Evolutionary conservation across 2,329 filamentous ascomycete species (phyloP), one percentile per base, ranked within the genome.

Genomic region (Aspergillus pseudoviridinutans): DNA sequence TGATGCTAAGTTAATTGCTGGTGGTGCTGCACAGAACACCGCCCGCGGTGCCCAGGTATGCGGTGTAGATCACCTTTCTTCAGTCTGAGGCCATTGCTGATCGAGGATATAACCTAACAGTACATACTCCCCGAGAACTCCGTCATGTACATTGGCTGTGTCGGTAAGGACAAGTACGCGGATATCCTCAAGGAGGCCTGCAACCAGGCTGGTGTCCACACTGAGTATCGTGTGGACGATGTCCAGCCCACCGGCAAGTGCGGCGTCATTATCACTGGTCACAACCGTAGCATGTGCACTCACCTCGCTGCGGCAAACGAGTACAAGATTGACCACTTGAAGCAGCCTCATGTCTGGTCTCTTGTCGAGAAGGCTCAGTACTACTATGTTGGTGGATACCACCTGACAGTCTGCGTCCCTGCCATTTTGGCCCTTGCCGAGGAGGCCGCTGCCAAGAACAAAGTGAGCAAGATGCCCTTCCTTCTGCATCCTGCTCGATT

Each of bases 1-100:
- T 79, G 86, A 94, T 69, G 93, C 93, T 63, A 95, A 96, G 80
- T 83, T 97, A 74, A 94, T 97, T 73, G 92, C 94, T 55, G 94
- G 94, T 65, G 94, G 94, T 71, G 94, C 94, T 56, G 94, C 94
- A 29, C 94, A 99, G 81, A 99, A 99, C 85, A 95, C 92, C 54
- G 93, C 94, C 67, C 88, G 94, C 72, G 94, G 94, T 67, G 94
- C 93, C 63, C 91, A 94, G 76, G 82, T 84, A 79, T 56, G 67
- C 27, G 10, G 12, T 14, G 44, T 22, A 47, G 12, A 49, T 32
- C 4, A 17, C 6, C 25, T 22, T 12, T 32, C 46, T 38, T 35
- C 32, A 25, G 12, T n/a, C 29, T 38, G 22, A 24, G 27, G 41
- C 2, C 35, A 44, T 55, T 14, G 49, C 38, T 28, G n/a, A n/a